phyloP scores from a whole-genome alignment of 2,329 filamentous ascomycete species.

The Monosporascus ibericus region DNA sequence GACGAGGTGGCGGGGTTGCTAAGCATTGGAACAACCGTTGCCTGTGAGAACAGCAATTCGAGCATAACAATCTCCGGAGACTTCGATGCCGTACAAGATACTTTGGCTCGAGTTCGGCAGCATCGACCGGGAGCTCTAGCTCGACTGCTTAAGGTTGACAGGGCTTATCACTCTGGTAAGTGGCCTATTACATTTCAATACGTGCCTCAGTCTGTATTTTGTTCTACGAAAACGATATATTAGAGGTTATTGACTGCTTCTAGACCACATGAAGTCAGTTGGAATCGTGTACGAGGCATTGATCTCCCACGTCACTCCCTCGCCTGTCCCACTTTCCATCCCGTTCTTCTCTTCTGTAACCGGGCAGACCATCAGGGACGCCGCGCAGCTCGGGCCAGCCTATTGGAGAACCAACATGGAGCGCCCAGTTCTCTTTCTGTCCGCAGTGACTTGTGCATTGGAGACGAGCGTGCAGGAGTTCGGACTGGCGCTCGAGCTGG shows the following conservation, averaged over 20 bases:
- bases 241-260: too few species aligned
- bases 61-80: slow-evolving; percentile 21
- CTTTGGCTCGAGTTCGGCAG: slow-evolving; percentile 10
- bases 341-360: neutral
- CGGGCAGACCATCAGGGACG: neutral
- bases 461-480: slow-evolving; percentile 2
- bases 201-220: too few species aligned
- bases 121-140: slow-evolving; percentile 9
- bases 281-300: slow-evolving; percentile 7
- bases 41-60: slow-evolving; percentile 17
- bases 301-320: slow-evolving; percentile 1
- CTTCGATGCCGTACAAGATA: neutral
- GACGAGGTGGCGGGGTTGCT: slow-evolving; percentile 16
- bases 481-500: slow-evolving; percentile 17
- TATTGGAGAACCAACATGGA: slow-evolving; percentile 19
- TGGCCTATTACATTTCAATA: too few species aligned
- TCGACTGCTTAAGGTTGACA: slow-evolving; percentile 19
- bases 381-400: slow-evolving; percentile 1
- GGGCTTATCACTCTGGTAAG: slow-evolving; percentile 29
- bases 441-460: slow-evolving; percentile 6
- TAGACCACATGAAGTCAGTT: slow-evolving; percentile 17
- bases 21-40: slow-evolving; percentile 8
- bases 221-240: too few species aligned
- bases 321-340: neutral
- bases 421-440: slow-evolving; percentile 13